Percentiles rank a stretch among this genome's conserved stretches.
Evolutionary conservation across 2,329 filamentous ascomycete species (phyloP).

Genomic region (Exutisphaerella laricina): DNA sequence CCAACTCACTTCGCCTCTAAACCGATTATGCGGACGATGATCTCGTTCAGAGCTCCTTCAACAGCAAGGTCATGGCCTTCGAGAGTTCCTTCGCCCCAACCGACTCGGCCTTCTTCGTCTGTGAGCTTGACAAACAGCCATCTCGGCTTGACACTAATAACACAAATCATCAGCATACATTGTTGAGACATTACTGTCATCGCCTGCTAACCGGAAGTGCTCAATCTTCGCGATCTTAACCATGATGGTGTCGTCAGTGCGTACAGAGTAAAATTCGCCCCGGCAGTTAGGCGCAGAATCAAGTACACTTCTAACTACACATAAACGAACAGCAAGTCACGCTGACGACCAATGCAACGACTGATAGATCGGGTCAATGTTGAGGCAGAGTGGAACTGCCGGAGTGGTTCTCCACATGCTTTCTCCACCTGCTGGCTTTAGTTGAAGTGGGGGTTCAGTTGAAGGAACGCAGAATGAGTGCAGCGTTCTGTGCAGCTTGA

Average conservation of each 20-base stretch:
- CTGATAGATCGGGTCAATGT: neutral
- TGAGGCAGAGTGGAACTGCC: conserved; percentile 1
- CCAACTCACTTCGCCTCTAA: conserved; percentile 56
- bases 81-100: conserved; percentile 70
- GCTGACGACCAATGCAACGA: neutral
- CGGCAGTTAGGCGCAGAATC: no score
- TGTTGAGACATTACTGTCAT: no score
- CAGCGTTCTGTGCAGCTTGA: no score
- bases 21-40: conserved; percentile 56
- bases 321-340: neutral
- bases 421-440: no score
- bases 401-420: no score
- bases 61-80: conserved; percentile 70
- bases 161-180: no score
- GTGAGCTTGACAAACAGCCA: conserved; percentile 76
- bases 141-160: conserved; percentile 65
- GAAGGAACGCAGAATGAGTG: no score
- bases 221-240: conserved; percentile 61
- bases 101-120: conserved; percentile 57
- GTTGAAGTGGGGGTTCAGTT: no score
- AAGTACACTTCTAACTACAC: no score
- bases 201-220: conserved; percentile 69
- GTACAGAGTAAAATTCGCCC: no score
- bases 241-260: conserved; percentile 40
- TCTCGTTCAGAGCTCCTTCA: conserved; percentile 66